These are phyloP conservation scores for Colletotrichum tanaceti DNA, from an alignment of 2,329 filamentous ascomycete genomes.

Conservation along the genomic window DNA sequence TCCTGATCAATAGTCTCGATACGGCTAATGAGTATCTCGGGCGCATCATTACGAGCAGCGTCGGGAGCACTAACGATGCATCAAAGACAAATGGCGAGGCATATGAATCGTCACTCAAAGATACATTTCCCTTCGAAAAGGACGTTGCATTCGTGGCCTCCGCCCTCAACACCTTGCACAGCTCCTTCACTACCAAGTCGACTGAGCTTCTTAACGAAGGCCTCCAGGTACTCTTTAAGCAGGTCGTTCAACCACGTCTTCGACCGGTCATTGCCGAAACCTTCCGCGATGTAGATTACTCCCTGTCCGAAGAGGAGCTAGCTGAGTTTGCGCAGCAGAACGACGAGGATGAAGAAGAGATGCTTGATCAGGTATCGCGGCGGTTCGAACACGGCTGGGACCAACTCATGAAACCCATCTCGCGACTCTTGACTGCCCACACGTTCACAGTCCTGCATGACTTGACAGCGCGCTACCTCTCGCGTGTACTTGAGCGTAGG, in stretches of 20 bases:
- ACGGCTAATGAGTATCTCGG: slow-evolving; percentile 90
- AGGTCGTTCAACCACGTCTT: slow-evolving; percentile 86
- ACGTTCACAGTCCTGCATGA: slow-evolving; percentile 83
- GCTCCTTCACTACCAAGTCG: slow-evolving; percentile 80
- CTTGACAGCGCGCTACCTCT: slow-evolving; percentile 78
- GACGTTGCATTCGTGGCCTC: slow-evolving; percentile 78
- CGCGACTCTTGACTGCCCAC: slow-evolving; percentile 81
- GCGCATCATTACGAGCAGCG: slow-evolving; percentile 80
- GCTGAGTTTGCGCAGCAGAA: slow-evolving; percentile 65
- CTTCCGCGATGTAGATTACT: slow-evolving; percentile 93
- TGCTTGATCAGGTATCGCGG: slow-evolving; percentile 76
- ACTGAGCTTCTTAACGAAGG: slow-evolving; percentile 86
- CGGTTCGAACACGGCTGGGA: slow-evolving; percentile 91
- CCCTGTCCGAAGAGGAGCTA: slow-evolving; percentile 71
- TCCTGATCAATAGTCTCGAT: slow-evolving; percentile 96
- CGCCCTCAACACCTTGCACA: slow-evolving; percentile 75
- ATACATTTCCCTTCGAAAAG: slow-evolving; percentile 83
- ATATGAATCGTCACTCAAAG: slow-evolving; percentile 61
- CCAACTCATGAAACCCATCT: slow-evolving; percentile 83
- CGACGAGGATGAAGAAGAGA: slow-evolving; percentile 64
- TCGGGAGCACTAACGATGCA: slow-evolving; percentile 59
- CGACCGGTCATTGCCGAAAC: slow-evolving; percentile 87
- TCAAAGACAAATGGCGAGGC: slow-evolving; percentile 47
- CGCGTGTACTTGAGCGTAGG: slow-evolving; percentile 85
- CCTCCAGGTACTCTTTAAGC: slow-evolving; percentile 85